Evolutionary conservation across 306 rosid species (phyloP).

Genomic region (Malus orientalis): DNA sequence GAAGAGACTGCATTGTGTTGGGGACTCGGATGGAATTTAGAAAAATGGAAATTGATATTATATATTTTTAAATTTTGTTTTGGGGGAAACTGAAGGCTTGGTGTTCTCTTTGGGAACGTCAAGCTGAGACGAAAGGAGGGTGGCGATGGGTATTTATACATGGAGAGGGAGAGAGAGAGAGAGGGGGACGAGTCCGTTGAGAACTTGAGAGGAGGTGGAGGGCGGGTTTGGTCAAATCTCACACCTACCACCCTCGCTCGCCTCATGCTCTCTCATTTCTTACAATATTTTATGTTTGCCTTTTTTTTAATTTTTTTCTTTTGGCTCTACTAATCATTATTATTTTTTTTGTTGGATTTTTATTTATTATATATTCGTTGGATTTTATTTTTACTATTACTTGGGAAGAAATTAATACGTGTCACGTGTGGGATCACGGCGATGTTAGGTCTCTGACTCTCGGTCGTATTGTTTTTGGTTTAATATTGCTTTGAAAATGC

Average conservation of each 20-base stretch:
- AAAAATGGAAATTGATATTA: not conserved
- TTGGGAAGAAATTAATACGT: too few species aligned
- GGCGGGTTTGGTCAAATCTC: conserved; percentile 58
- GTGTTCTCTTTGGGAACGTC: conserved; percentile 54
- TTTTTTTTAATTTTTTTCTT: not conserved
- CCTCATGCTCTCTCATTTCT: not conserved
- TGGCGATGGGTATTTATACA: conserved; percentile 33
- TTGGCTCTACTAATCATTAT: not conserved
- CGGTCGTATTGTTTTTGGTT: too few species aligned
- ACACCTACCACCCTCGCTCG: conserved; percentile 54
- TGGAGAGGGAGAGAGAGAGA: not conserved
- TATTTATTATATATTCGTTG: too few species aligned
- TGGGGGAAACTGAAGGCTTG: conserved; percentile 31
- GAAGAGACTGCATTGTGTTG: conserved; percentile 46
- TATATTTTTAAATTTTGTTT: not conserved
- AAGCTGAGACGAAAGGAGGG: conserved; percentile 49
- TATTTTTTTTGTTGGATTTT: too few species aligned
- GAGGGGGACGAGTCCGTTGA: conserved; percentile 7
- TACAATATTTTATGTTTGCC: too few species aligned
- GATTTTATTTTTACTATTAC: too few species aligned
- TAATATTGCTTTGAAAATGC: too few species aligned
- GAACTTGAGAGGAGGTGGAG: not conserved
- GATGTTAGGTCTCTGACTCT: too few species aligned
- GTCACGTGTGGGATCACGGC: too few species aligned
- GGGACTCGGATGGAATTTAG: not conserved